phyloP scores from a whole-genome alignment of 2,329 filamentous ascomycete genomes.

The Penicillium oxalicum region DNA sequence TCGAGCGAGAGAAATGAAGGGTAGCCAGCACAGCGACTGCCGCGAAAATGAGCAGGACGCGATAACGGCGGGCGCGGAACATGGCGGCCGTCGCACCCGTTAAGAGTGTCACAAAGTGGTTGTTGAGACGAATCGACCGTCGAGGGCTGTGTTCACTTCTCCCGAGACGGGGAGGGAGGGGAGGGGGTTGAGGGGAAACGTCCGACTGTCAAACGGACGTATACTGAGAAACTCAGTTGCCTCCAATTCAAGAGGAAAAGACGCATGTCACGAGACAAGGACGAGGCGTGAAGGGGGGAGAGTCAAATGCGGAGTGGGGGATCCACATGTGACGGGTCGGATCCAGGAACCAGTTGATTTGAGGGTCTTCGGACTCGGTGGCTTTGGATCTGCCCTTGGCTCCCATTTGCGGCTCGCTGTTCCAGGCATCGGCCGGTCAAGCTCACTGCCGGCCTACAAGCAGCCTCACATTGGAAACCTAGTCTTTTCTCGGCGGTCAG shows the following conservation, averaged over 20 bases:
- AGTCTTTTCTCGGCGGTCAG: too few species aligned
- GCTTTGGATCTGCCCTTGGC: background rate
- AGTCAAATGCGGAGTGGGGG: constrained; percentile 6
- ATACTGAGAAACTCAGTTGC: too few species aligned
- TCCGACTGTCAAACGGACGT: too few species aligned
- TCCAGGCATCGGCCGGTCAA: too few species aligned
- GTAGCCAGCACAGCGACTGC: constrained; percentile 41
- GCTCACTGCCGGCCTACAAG: too few species aligned
- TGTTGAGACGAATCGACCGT: background rate
- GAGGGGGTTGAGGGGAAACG: background rate
- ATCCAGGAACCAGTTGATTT: background rate
- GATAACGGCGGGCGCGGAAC: constrained; percentile 46
- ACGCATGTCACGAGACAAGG: constrained; percentile 12
- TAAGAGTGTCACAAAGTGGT: background rate
- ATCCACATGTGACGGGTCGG: constrained; percentile 14
- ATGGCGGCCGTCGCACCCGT: constrained; percentile 27
- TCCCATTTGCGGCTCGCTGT: too few species aligned
- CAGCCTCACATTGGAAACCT: too few species aligned
- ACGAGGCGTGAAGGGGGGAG: background rate
- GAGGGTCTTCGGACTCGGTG: background rate
- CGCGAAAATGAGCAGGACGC: constrained; percentile 42
- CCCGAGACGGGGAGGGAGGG: background rate
- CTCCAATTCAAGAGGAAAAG: too few species aligned
- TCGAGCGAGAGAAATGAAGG: constrained; percentile 47
- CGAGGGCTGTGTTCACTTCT: background rate